phyloP scores from a whole-genome alignment of 768 basidiomycete genomes.

The Naganishia randhawae region DNA sequence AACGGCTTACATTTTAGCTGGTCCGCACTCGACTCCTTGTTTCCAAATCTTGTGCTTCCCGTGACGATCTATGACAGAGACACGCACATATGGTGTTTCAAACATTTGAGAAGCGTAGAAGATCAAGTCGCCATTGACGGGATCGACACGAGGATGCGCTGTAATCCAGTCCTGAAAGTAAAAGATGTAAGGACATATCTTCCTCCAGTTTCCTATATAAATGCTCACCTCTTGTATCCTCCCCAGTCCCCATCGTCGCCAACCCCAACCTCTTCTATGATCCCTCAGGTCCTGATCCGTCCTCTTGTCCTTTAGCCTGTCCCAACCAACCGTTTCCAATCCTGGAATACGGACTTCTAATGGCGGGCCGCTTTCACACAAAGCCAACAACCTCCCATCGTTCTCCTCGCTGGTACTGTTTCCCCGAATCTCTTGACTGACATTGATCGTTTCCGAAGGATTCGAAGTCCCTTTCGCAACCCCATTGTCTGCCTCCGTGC shows the following conservation, averaged over 20 bases:
- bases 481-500: constrained; percentile 34
- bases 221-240: constrained; percentile 45
- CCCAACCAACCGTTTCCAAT: constrained; percentile 51
- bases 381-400: constrained; percentile 49
- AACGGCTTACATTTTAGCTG: constrained; percentile 44
- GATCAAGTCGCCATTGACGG: constrained; percentile 43
- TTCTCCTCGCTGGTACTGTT: constrained; percentile 22
- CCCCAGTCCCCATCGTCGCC: constrained; percentile 36
- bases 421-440: not conserved
- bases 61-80: constrained; percentile 45
- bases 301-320: constrained; percentile 36
- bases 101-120: constrained; percentile 50
- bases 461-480: not conserved
- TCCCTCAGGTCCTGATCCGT: constrained; percentile 33
- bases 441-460: not conserved
- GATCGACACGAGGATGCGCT: constrained; percentile 73
- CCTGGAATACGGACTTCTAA: constrained; percentile 50
- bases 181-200: not conserved
- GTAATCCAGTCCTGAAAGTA: constrained; percentile 67
- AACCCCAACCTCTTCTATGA: constrained; percentile 35
- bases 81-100: constrained; percentile 40
- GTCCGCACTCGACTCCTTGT: constrained; percentile 42
- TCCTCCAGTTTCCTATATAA: too few relatives aligned
- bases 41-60: constrained; percentile 47
- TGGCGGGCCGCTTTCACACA: constrained; percentile 52